Evolutionary conservation across 345 rosid species (phyloP).

Genomic region (Eucalyptus caleyi): DNA sequence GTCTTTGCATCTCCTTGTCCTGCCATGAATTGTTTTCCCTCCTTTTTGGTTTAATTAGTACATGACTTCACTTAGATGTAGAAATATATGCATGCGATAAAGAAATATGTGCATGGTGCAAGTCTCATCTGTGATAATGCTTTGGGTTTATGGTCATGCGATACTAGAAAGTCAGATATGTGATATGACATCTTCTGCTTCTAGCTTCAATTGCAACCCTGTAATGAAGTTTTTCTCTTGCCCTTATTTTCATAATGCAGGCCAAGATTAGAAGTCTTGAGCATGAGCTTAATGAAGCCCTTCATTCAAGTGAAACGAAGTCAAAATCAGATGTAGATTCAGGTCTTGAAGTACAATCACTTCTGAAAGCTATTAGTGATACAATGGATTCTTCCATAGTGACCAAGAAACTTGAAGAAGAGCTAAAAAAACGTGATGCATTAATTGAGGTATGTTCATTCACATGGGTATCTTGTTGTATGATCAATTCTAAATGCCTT

Average conservation of each 20-base stretch:
- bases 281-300: constrained; percentile 45
- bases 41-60: background rate
- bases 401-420: constrained; percentile 90
- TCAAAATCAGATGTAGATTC: constrained; percentile 20
- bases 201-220: background rate
- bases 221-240: background rate
- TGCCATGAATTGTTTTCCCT: background rate
- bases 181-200: background rate
- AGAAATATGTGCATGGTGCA: background rate
- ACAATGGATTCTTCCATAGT: constrained; percentile 53
- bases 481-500: too few species aligned
- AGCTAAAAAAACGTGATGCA: constrained; percentile 89
- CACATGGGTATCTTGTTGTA: background rate
- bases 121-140: background rate
- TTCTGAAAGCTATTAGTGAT: constrained; percentile 13
- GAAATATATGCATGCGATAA: background rate
- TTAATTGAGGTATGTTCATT: constrained; percentile 66
- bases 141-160: too few species aligned
- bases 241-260: constrained; percentile 14
- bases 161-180: background rate
- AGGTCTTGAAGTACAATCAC: constrained; percentile 21
- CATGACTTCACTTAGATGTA: too few species aligned
- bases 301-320: constrained; percentile 30
- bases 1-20: background rate
- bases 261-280: constrained; percentile 53